Evolutionary conservation across 768 basidiomycete species (phyloP), one percentile per base, ranked within the genome.

Genomic region (Xerocomellus chrysenteron): DNA sequence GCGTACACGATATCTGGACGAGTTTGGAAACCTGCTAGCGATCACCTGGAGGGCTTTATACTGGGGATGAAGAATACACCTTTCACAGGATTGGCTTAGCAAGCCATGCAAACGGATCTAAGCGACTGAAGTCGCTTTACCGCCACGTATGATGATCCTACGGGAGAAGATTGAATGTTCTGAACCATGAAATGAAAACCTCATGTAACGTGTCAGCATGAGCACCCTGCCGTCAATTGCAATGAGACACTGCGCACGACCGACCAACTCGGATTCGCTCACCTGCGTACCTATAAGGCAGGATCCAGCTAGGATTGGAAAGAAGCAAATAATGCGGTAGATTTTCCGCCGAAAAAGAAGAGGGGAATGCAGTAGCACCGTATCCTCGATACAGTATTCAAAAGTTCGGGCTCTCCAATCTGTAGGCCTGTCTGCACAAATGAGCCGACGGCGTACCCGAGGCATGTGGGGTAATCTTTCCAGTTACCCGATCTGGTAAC

Each of bases 111-210:
- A 17, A 36, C 35, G 49, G 40, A 51, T 39, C 48, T 40, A 39
- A n/a, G 35, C 37, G 40, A 30, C 17, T 12, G 30, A 40, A 21
- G 11, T 52, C 32, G 47, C 16, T 35, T 42, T 53, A 39, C 35
- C 7, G 28, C 35, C 55, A 41, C 30, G 16, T 43, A 32, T 33
- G 47, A 47, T 39, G 47, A 47, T 39, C 54, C 55, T 49, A 46
- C 28, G 43, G n/a, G 21, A 51, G 28, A 36, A 28, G 33, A 17
- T 16, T 9, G 28, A 32, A 32, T 5, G 26, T 30, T 17, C 24
- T 42, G 21, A 33, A 35, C 30, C 10, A 14, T 10, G 45, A 47
- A 50, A 60, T 61, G 48, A 50, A 60, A 48, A 41, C 45, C 49
- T 52, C 44, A 40, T 35, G 43, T 30, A 17, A 17, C 26, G 14